Conservation (phyloP, 2,329 filamentous ascomycete genomes). For the Pseudogymnoascus sp. region DNA sequence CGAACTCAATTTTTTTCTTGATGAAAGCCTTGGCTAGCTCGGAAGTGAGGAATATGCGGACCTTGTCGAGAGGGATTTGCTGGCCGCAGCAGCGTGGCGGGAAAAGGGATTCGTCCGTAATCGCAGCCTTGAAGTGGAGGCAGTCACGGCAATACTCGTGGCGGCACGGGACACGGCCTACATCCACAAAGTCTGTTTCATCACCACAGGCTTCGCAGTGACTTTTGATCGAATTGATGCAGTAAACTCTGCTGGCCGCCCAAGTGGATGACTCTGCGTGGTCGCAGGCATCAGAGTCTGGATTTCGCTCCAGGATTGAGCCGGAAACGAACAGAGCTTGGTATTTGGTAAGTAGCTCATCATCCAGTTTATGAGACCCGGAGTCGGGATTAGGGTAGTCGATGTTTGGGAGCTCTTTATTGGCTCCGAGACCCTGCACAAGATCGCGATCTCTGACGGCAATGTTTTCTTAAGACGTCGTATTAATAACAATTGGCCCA, state of each 20-base stretch:
- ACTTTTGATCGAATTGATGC: background rate
- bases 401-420: background rate
- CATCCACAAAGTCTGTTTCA: constrained; percentile 11
- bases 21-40: constrained; percentile 32
- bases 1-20: constrained; percentile 41
- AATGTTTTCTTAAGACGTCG: constrained; percentile 14
- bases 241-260: background rate
- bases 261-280: constrained; percentile 11
- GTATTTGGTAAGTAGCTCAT: too few species aligned
- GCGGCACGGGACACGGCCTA: constrained; percentile 28
- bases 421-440: constrained; percentile 13
- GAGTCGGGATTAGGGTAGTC: constrained; percentile 7
- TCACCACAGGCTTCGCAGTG: constrained; percentile 17
- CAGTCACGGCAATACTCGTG: constrained; percentile 47
- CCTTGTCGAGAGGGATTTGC: constrained; percentile 32
- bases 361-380: background rate
- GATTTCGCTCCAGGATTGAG: background rate
- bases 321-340: too few species aligned
- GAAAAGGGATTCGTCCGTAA: constrained; percentile 44
- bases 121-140: constrained; percentile 36
- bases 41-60: constrained; percentile 30
- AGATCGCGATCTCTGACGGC: constrained; percentile 15
- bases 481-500: constrained; percentile 12
- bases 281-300: background rate
- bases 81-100: constrained; percentile 46